Evolutionary conservation across 208 protist species (phyloP), one percentile per base, ranked within the genome.

Genomic region (Leishmania braziliensis): DNA sequence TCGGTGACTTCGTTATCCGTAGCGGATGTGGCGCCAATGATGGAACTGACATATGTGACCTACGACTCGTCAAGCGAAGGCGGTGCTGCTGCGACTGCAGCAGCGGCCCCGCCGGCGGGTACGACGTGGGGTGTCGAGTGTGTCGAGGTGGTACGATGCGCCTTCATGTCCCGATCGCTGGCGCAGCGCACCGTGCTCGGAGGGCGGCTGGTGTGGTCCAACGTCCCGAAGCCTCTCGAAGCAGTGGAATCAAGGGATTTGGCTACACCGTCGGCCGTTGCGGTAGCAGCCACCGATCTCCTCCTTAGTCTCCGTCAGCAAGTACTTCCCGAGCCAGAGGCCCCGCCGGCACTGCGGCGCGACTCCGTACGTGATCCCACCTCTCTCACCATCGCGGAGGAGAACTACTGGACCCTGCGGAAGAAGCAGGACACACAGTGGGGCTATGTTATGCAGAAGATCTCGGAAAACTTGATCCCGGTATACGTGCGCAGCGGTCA

Each of bases 341-440:
- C 62, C 4, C 84, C 84, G 43, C 79, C 72, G 0, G 79, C 75
- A 2, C 29, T 85, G 63, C 75, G 69, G 18, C 65, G 69, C 33
- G 53, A 39, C 68, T 54, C 53, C 6, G 77, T 77, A 20, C 46
- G 33, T 20, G 74, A 83, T 33, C 50, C n/a, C n/a, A 46, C 53
- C 26, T 84, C 89, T 53, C 89, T 84, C 39, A 90, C 89, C 29
- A 88, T 80, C 8, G 82, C 87, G 5, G 89, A 92, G 80, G 89
- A 90, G 43, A 76, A 85, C 68, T 90, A 92, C 80, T 79, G 69
- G 70, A 48, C 75, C 0, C 75, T 76, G 20, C 33, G 75, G 10
- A 81, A 77, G 26, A 75, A 50, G 26, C 89, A 92, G 76, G 80
- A 86, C 5, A 10, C 54, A 43, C 89, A 92, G 76, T 90, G 89